Percentiles rank a stretch among this genome's conserved stretches.
These are phyloP conservation scores for Pachyrhizus erosus DNA, from an alignment of 306 rosid genomes.

Conservation along the genomic window DNA sequence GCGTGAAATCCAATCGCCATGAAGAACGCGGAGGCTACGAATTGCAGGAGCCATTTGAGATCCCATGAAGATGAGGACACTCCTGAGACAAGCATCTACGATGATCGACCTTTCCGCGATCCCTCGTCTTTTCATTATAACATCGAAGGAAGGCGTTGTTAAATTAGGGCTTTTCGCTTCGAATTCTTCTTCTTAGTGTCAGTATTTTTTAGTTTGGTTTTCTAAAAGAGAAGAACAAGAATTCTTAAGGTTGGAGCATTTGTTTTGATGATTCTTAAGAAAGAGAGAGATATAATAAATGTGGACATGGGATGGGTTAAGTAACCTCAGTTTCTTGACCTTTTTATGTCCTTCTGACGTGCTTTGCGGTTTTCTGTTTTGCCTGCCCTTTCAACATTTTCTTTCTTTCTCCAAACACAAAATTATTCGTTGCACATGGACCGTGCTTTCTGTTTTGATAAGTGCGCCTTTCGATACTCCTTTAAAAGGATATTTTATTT, in stretches of 20 bases:
- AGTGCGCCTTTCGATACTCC: neutral
- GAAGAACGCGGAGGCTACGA: conserved; percentile 54
- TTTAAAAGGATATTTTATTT: too few relatives aligned
- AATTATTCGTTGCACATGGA: neutral
- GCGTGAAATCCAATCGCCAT: conserved; percentile 61
- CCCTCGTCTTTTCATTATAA: conserved; percentile 49
- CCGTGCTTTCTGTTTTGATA: neutral
- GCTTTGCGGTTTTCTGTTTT: neutral
- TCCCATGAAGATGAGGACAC: conserved; percentile 55
- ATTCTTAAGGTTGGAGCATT: too few relatives aligned
- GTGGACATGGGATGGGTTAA: neutral
- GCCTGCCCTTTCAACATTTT: neutral
- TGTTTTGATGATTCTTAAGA: too few relatives aligned
- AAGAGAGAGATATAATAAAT: too few relatives aligned
- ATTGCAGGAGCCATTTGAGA: conserved; percentile 75
- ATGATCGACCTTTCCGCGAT: conserved; percentile 44
- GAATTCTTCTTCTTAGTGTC: too few relatives aligned
- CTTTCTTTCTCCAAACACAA: neutral
- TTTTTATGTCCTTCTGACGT: neutral
- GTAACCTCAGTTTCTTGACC: neutral
- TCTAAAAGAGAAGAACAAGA: too few relatives aligned
- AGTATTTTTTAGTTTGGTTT: too few relatives aligned
- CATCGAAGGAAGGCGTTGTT: too few relatives aligned
- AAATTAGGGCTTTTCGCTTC: too few relatives aligned
- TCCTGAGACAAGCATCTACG: conserved; percentile 81